Conservation (phyloP, 208 protist genomes). For the Herpetomonas muscarum region DNA sequence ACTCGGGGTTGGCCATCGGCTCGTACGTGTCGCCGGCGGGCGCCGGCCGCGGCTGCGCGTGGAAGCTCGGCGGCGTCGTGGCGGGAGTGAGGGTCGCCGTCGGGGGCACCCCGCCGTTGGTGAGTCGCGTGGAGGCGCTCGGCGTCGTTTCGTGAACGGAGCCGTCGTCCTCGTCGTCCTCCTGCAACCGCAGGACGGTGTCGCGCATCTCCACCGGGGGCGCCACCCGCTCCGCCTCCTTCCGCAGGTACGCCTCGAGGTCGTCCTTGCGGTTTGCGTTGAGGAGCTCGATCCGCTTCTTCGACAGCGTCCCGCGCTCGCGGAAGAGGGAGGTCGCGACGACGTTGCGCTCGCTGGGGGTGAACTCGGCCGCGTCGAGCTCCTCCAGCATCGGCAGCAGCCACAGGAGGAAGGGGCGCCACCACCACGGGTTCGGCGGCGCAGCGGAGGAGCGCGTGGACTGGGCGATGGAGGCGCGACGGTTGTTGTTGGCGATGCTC, state of each 20-base stretch:
- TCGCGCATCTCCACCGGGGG: slow-evolving; percentile 18
- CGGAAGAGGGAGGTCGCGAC: slow-evolving; percentile 55
- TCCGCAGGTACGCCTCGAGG: slow-evolving; percentile 56
- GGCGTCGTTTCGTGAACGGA: not conserved
- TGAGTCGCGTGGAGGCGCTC: not conserved
- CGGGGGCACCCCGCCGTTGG: not conserved
- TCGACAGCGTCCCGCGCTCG: slow-evolving; percentile 38
- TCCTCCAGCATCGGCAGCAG: slow-evolving; percentile 51
- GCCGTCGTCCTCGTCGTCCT: slow-evolving; percentile 7
- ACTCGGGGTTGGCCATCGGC: not conserved
- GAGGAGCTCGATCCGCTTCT: slow-evolving; percentile 44
- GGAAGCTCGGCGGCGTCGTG: not conserved
- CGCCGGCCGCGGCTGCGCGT: not conserved
- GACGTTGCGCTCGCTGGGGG: slow-evolving; percentile 33
- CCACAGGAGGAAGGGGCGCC: slow-evolving; percentile 66
- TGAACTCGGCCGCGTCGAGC: slow-evolving; percentile 46
- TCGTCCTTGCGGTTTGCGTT: slow-evolving; percentile 47
- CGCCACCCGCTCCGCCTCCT: slow-evolving; percentile 13
- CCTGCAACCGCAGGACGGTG: slow-evolving; percentile 13
- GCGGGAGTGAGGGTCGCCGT: not conserved
- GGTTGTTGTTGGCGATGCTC: not conserved
- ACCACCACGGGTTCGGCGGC: slow-evolving; percentile 25
- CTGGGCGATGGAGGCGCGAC: slow-evolving; percentile 3
- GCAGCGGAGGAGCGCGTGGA: not conserved
- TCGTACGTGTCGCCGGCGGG: not conserved